Base-by-base conservation (phyloP, 2,329 filamentous ascomycete genomes). In the Thielaviopsis punctulata region DNA sequence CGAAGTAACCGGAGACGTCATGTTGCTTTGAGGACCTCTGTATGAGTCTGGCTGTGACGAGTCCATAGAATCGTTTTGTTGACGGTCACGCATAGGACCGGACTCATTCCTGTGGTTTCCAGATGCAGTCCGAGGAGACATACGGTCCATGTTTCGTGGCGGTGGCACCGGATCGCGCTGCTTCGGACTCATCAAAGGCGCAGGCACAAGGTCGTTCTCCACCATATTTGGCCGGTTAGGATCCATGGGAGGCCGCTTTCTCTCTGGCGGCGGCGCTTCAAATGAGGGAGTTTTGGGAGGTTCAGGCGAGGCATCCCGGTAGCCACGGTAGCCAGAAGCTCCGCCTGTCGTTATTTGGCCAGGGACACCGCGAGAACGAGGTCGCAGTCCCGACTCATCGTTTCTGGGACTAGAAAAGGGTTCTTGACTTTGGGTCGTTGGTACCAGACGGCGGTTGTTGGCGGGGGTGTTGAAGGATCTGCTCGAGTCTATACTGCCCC, bases 181-280 rank as follows among this genome's bases (percentile, higher is more conserved):
- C 7, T 62, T 63, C 23, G 72, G 70, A 57, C 73, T 77, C 65
- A 75, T 75, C 43, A 80, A 60, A 4, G 76, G 76, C 3, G 74
- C 76, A 6, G 76, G 76, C 2, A 80, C 75, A 33, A 80, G 63
- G 50, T 76, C 72, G 47, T 69, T 70, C 57, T 79, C 71, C 41
- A 61, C 57, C 46, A 65, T 71, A 48, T 71, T 68, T 7, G 75
- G 74, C 27, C 75, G 68, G 6, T 73, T 64, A 7, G 75, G 72
- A 55, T 81, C 75, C 77, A 85, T 82, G 0, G 80, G 78, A 1
- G 81, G 81, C 48, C 81, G 68, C 62, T 73, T 79, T 56, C 81
- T 70, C 58, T 83, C 79, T 0, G 81, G 81, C 1, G 76, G 71
- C 30, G 69, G 69, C 21, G 73, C 66, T 33, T 72, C 71, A 21